Base-by-base conservation (phyloP, 768 basidiomycete species). In the Trametes punicea region DNA sequence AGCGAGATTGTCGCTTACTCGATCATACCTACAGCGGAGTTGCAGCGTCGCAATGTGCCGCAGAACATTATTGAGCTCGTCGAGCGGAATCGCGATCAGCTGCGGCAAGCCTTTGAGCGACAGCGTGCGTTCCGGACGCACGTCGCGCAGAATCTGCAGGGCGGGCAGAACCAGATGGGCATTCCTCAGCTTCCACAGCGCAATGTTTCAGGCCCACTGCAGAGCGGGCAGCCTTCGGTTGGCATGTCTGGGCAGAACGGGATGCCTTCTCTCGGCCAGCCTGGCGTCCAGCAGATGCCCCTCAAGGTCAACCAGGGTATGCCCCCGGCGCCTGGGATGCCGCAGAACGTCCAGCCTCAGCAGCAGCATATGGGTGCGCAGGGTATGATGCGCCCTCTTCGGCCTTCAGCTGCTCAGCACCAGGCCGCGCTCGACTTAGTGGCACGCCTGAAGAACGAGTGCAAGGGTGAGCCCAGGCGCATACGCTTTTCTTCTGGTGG, bases 51-150 rank as follows among this genome's bases (percentile, higher is more conserved):
- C 36, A 75, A 76, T 13, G 67, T 87, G 7, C 70, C 73, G 5
- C 81, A 82, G 20, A 60, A 73, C 44, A 68, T 81, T 51, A 83
- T 90, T 44, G 56, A 69, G 29, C 74, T 81, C 55, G 80, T 89
- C 33, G 88, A 90, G 62, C 60, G 62, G 3, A 66, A 85, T 62
- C 81, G 87, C 36, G 1, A 62, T 4, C 59, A 53, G 52, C 73
- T 72, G 10, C 64, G 60, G 61, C 39, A 46, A 2, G 55, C 34
- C 25, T 26, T 57, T 18, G 60, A 65, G 38, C 51, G 25, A 6
- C 69, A 67, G 51, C 51, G 52, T 15, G 25, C 49, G 26, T 62
- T 52, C 54, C 54, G 27, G 29, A 40, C 23, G 30, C 33, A 41
- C 6, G 18, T 62, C 38, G 54, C 40, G 16, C 42, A 48, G 48